Evolutionary conservation across 495 filamentous ascomycete species (phyloP).

Genomic region (Penicillium cinerascens): DNA sequence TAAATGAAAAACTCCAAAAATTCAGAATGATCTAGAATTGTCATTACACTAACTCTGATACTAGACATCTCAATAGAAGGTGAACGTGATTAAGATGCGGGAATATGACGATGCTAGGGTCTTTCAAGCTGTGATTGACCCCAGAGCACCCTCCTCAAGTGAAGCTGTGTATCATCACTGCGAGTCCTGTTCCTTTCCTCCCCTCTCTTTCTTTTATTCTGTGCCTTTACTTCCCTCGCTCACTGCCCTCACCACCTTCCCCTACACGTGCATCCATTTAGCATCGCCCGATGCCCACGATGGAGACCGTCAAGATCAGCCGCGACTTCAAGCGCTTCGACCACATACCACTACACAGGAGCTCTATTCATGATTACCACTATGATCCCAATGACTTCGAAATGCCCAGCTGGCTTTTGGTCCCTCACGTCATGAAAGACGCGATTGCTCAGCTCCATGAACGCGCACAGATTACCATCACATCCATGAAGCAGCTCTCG

Average conservation of each 20-base stretch:
- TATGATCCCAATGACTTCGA: not conserved
- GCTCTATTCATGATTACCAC: constrained; percentile 12
- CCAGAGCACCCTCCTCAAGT: not conserved
- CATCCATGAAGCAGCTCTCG: constrained; percentile 7
- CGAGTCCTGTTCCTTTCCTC: not conserved
- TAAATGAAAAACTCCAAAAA: not conserved
- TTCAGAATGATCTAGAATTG: not conserved
- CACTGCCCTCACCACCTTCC: not conserved
- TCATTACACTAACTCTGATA: not conserved
- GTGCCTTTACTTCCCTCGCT: too few relatives aligned
- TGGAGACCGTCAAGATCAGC: not conserved
- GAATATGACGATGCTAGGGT: not conserved
- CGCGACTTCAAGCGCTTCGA: not conserved
- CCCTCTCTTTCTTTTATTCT: not conserved
- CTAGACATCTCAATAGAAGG: not conserved
- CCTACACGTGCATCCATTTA: not conserved
- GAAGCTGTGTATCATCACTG: not conserved
- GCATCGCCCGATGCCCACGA: not conserved
- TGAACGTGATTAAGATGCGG: not conserved
- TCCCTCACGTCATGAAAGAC: constrained; percentile 1
- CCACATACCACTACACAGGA: not conserved
- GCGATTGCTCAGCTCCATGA: not conserved
- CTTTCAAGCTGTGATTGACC: not conserved
- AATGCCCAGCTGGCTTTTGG: constrained; percentile 4
- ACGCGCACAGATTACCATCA: constrained; percentile 6